Evolutionary conservation across 2,329 filamentous ascomycete species (phyloP), one percentile per base, ranked within the genome.

Genomic region (Sporothrix brasiliensis): DNA sequence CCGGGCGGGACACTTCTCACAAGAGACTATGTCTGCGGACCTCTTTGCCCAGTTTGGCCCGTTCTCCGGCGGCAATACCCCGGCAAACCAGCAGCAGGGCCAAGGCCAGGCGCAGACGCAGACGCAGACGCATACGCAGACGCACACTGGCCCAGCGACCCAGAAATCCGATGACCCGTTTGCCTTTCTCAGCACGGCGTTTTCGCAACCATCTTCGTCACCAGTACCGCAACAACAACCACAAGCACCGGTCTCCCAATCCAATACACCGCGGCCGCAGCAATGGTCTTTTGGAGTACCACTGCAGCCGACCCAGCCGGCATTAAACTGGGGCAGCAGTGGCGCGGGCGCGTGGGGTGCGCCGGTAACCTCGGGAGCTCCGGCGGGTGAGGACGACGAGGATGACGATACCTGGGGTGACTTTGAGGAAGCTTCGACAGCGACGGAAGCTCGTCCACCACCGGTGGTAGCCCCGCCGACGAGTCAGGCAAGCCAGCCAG

Each of bases 391-490:
- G 16, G 58, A 71, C 7, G 69, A 72, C 13, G 86, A 86, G 3
- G 85, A 88, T 9, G 88, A 89, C 69, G 88, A 90, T 75, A 86
- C 83, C 39, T 91, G 89, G 85, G 89, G 89, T 0, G 89, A 91
- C 69, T 91, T 91, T 75, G 88, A 91, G 77, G 83, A 85, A 58
- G 87, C 87, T 19, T 79, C 83, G 9, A 14, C 44, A 13, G 47
- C 27, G 5, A 11, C 1, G 0, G 47, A 52, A 66, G 63, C 47
- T 4, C 47, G 52, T 14, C 63, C 47, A 7, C 61, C 44, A 21
- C 44, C 60, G 4, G 58, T 71, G 1, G 52, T 72, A 16, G 66
- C 53, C 52, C 58, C 70, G 60, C 63, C 69, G 27, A 70, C 68
- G 60, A 30, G 65, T 47, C 21, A 54, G 39, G 41, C 69, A n/a